Base-by-base conservation (phyloP, 2,329 filamentous ascomycete genomes). In the Fusarium longipes region DNA sequence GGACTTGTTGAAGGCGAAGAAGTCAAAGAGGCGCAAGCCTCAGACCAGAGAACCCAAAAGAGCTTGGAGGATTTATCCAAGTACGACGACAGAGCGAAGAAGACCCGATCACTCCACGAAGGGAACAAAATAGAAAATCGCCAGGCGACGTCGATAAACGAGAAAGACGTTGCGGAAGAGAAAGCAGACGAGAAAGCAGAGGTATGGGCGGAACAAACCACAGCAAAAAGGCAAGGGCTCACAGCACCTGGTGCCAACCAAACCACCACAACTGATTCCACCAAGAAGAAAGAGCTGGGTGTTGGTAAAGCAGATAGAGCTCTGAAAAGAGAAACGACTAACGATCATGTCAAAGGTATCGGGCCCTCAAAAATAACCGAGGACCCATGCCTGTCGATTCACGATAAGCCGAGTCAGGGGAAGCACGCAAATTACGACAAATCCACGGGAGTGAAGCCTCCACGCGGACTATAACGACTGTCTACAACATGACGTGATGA, bases 241-340 rank as follows among this genome's bases (percentile, higher is more conserved):
- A 73, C 71, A 72, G 71, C 38, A 73, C 71, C 71, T 65, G 63
- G 64, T 39, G 54, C 65, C 62, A 53, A 63, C 33, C 54, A 66
- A 68, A 63, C 55, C 14, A 63, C 55, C 14, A 68, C 51, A 49
- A 52, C 60, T 49, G 14, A 57, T 25, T 51, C 49, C 42, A 38
- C 30, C 38, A 61, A 38, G 45, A 51, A 57, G 47, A 27, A 49
- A 54, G 39, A 38, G 33, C 18, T 42, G 39, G 29, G 30, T 44
- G 40, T 9, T 33, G 45, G 20, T 18, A 39, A 39, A 17, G 44
- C 50, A 27, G 49, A 44, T 32, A 43, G 42, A 32, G 27, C 22
- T 40, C 29, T 36, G 36, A 20, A 50, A 18, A 43, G 40, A 30
- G 33, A 44, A 24, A 30, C 20, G 39, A 42, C 32, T 15, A 30